These are phyloP conservation scores for Huntiella omanensis DNA, from an alignment of 2,329 filamentous ascomycete genomes.

Conservation along the genomic window DNA sequence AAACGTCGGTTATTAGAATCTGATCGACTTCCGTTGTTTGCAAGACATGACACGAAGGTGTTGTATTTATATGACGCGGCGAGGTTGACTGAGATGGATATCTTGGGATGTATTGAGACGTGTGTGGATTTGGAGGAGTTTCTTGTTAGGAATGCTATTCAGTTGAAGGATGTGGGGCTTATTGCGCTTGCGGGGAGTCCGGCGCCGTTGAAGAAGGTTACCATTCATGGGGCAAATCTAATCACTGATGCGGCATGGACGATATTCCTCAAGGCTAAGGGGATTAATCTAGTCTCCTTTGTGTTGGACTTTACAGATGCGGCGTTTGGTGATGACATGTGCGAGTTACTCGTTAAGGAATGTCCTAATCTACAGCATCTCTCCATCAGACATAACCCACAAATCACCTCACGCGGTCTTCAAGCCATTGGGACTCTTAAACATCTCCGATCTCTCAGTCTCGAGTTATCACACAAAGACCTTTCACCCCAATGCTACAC, in stretches of 20 bases:
- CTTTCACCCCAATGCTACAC: conserved; percentile 40
- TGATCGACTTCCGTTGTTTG: conserved; percentile 36
- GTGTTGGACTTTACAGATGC: conserved; percentile 73
- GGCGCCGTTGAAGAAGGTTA: conserved; percentile 49
- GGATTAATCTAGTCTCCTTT: conserved; percentile 43
- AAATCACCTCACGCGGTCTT: conserved; percentile 47
- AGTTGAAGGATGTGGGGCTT: conserved; percentile 73
- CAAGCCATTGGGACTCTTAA: conserved; percentile 41
- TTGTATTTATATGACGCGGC: conserved; percentile 39
- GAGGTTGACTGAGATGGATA: conserved; percentile 57
- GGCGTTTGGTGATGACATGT: conserved; percentile 54
- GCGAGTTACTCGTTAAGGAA: conserved; percentile 39
- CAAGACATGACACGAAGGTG: conserved; percentile 30
- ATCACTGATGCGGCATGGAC: conserved; percentile 61
- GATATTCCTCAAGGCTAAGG: conserved; percentile 46
- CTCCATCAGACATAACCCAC: conserved; percentile 67
- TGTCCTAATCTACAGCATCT: conserved; percentile 55
- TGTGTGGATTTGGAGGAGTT: conserved; percentile 51
- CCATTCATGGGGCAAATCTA: conserved; percentile 70
- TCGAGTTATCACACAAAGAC: conserved; percentile 39
- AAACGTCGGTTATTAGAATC: conserved; percentile 38
- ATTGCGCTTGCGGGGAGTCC: conserved; percentile 62
- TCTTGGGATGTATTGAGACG: conserved; percentile 59
- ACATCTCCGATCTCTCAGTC: conserved; percentile 53
- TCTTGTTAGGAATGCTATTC: conserved; percentile 68